These are phyloP conservation scores for Wickerhamiella sorbophila DNA, from an alignment of 805 yeast species.

Conservation along the genomic window DNA sequence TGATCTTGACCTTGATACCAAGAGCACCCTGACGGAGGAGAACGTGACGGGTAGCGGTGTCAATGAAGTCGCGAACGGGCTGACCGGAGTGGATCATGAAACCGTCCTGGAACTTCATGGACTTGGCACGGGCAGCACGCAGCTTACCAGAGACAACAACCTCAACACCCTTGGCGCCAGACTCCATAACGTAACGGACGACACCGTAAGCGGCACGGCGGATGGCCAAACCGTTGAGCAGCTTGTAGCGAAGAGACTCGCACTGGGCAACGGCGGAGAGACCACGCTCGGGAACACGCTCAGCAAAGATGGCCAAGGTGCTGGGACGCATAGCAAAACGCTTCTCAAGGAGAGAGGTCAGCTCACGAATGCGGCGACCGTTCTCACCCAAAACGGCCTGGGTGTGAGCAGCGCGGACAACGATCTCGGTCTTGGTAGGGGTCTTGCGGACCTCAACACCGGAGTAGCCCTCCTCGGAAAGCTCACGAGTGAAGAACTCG, in stretches of 20 bases:
- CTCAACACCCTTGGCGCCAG: slow-evolving; percentile 99
- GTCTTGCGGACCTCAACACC: slow-evolving; percentile 99
- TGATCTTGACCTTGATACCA: slow-evolving; percentile 98
- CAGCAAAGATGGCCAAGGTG: slow-evolving; percentile 89
- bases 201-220: slow-evolving; percentile 99
- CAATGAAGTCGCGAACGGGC: slow-evolving; percentile 98
- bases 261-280: slow-evolving; percentile 99
- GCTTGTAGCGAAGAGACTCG: slow-evolving; percentile 96
- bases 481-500: slow-evolving; percentile 99
- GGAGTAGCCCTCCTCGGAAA: slow-evolving; percentile 99
- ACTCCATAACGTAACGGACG: slow-evolving; percentile 98
- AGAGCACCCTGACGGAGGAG: slow-evolving; percentile 99
- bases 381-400: slow-evolving; percentile 98
- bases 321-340: slow-evolving; percentile 95
- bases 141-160: slow-evolving; percentile 99
- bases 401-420: slow-evolving; percentile 98
- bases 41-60: slow-evolving; percentile 98
- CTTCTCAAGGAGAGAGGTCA: slow-evolving; percentile 93
- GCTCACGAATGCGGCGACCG: slow-evolving; percentile 99
- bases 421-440: slow-evolving; percentile 94
- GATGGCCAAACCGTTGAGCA: slow-evolving; percentile 96
- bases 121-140: slow-evolving; percentile 99
- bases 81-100: slow-evolving; percentile 99
- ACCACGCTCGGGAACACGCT: slow-evolving; percentile 99
- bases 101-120: slow-evolving; percentile 99